Evolutionary conservation across 2,329 filamentous ascomycete species (phyloP), one percentile per base, ranked within the genome.

Genomic region (Rutstroemia sp.): DNA sequence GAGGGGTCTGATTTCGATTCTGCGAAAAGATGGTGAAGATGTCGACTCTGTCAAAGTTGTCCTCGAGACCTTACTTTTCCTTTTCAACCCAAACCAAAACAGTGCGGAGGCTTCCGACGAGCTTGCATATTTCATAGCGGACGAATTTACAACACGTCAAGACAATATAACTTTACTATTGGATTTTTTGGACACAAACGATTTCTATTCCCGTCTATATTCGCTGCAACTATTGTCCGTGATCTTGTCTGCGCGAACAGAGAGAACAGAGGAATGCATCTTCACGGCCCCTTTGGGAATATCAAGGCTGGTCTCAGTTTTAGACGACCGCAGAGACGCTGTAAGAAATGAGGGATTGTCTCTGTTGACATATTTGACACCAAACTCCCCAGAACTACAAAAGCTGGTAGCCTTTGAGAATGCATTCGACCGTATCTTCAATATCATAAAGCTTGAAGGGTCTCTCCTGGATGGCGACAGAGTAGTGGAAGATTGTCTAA

Each of bases 141-240:
- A 99, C 73, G 92, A 97, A 72, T 99, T 99, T 71, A 96, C 94
- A 37, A 92, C 96, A 78, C 86, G 90, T 61, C 92, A 96, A 81
- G 92, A 97, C 74, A 97, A 99, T 71, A 92, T 96, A 60, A 92
- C 90, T 2, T 77, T 94, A 16, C 81, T 99, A 23, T 82, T 99
- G 59, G 88, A 94, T 69, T 88, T 99, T 56, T 80, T 99, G 62
- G 92, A 96, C 63, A 84, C 86, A 14, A 79, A 79, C 63, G 92
- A 96, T 66, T 95, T 96, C 67, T 96, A 95, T 72, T 88, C 90
- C 21, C 86, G 92, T 23, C 80, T 97, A 0, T 97, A 97, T 73
- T 88, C 90, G 4, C 75, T 99, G 27, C 91, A 97, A 72, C 79
- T 99, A 42, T 84, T 99, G 41, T 85, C 87, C 23, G 89, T 92